Evolutionary conservation across 2,329 filamentous ascomycete genomes (phyloP).

Genomic region (Fusarium phyllophilum): DNA sequence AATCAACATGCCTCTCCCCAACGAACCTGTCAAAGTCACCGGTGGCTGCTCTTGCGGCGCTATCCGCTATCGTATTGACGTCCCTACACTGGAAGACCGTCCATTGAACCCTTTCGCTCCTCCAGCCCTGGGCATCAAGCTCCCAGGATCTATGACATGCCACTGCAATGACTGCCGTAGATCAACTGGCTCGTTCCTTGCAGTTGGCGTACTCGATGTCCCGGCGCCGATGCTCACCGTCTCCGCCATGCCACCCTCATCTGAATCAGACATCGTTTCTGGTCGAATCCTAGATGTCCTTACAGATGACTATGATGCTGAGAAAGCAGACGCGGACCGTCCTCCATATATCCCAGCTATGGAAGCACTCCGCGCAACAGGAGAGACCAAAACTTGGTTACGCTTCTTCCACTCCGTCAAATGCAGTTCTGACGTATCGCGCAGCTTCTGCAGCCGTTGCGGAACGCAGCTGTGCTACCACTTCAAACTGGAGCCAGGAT

Average conservation of each 20-base stretch:
- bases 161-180: neutral
- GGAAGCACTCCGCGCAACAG: neutral
- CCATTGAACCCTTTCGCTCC: neutral
- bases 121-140: neutral
- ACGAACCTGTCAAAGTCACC: neutral
- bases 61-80: neutral
- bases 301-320: neutral
- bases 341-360: neutral
- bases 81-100: neutral
- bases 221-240: neutral
- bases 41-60: neutral
- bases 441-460: conserved; percentile 43
- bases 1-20: neutral
- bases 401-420: conserved; percentile 38
- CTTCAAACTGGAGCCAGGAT: conserved; percentile 23
- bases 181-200: neutral
- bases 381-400: neutral
- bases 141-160: neutral
- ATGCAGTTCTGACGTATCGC: conserved; percentile 24
- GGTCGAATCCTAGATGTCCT: neutral
- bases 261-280: accelerated
- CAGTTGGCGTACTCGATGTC: accelerated
- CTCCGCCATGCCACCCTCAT: neutral
- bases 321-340: neutral
- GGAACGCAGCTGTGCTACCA: conserved; percentile 37